phyloP scores from a whole-genome alignment of 768 basidiomycete species.

The Porpolomopsis calyptriformis region DNA sequence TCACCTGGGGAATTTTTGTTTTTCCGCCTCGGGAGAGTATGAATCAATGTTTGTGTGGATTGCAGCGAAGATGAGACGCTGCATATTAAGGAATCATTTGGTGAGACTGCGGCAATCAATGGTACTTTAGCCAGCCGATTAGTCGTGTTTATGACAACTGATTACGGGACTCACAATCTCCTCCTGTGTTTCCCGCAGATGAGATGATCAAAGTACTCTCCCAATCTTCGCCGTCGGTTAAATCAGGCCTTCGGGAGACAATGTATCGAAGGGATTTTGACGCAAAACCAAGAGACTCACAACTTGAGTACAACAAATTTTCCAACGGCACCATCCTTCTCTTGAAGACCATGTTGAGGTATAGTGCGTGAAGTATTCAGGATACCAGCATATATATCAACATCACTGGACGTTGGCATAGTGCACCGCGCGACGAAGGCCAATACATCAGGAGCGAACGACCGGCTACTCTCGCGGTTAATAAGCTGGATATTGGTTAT shows the following conservation, averaged over 20 bases:
- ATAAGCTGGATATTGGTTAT: slow-evolving; percentile 19
- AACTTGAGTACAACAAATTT: slow-evolving; percentile 39
- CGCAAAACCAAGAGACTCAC: slow-evolving; percentile 26
- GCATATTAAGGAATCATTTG: slow-evolving; percentile 47
- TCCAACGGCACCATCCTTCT: slow-evolving; percentile 37
- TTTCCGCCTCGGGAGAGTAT: slow-evolving; percentile 33
- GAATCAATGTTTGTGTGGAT: slow-evolving; percentile 29
- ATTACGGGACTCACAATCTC: slow-evolving; percentile 34
- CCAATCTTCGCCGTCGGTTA: slow-evolving; percentile 42
- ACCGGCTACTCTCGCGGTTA: slow-evolving; percentile 25
- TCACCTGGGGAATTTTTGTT: no score
- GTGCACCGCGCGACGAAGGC: slow-evolving; percentile 33
- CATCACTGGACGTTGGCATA: slow-evolving; percentile 19
- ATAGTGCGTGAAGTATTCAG: slow-evolving; percentile 36
- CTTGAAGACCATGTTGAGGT: slow-evolving; percentile 20
- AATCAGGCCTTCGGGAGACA: slow-evolving; percentile 33
- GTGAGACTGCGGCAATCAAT: slow-evolving; percentile 43
- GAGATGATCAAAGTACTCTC: slow-evolving; percentile 37
- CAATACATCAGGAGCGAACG: slow-evolving; percentile 35
- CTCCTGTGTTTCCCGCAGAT: slow-evolving; percentile 30
- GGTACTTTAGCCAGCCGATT: slow-evolving; percentile 37
- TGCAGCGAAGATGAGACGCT: slow-evolving; percentile 37
- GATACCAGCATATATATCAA: slow-evolving; percentile 36
- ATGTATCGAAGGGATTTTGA: background rate
- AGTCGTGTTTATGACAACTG: slow-evolving; percentile 1